These are phyloP conservation scores for Colletotrichum graminicola DNA, from an alignment of 2,329 filamentous ascomycete species.

Conservation along the genomic window DNA sequence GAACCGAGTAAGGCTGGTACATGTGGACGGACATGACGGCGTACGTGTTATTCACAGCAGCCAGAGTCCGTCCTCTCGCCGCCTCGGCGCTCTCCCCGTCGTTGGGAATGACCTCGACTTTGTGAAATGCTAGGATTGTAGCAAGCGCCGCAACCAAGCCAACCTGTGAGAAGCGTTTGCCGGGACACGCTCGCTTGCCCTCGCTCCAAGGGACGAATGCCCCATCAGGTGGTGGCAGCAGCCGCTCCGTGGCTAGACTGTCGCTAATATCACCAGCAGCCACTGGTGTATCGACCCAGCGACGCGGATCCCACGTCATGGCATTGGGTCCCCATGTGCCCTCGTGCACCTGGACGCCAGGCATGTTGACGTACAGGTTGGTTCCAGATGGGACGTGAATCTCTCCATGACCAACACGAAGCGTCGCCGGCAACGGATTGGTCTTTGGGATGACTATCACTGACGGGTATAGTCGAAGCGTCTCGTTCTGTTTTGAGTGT, in stretches of 20 bases:
- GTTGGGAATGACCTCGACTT: slow-evolving; percentile 2
- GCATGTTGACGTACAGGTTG: slow-evolving; percentile 6
- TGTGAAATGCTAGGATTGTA: background rate
- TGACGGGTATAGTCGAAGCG: background rate
- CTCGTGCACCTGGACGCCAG: background rate
- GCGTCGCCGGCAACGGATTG: background rate
- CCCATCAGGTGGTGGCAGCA: slow-evolving; percentile 1
- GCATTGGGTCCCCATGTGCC: background rate
- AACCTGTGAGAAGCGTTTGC: slow-evolving; percentile 12
- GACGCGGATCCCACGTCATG: background rate
- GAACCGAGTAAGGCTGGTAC: background rate
- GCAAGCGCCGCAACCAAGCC: slow-evolving; percentile 9
- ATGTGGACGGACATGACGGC: slow-evolving; percentile 13
- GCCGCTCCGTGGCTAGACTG: background rate
- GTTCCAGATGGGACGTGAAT: background rate
- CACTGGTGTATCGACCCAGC: background rate
- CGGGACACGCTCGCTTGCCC: background rate
- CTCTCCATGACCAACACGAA: background rate
- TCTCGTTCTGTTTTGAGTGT: background rate
- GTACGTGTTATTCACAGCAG: slow-evolving; percentile 2
- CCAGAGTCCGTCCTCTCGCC: background rate
- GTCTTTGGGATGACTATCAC: background rate
- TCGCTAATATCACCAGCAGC: background rate
- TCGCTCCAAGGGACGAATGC: slow-evolving; percentile 9
- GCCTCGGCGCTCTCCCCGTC: background rate